Evolutionary conservation across 1,284 basidiomycete species (phyloP), one percentile per base, ranked within the genome.

Genomic region (Pholiota adiposa): DNA sequence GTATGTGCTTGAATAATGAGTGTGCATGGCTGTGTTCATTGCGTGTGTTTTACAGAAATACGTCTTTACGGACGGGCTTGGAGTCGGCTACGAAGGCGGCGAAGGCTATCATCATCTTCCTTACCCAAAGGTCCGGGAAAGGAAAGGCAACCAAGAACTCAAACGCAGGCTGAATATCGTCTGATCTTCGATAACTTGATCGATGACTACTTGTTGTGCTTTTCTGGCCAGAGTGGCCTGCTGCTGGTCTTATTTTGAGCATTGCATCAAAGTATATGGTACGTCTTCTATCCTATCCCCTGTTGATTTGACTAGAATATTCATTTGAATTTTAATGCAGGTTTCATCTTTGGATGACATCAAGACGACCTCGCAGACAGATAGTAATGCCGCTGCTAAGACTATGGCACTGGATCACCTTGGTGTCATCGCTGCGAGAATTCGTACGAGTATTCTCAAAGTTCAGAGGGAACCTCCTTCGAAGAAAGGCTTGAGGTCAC

Each of bases 191-290:
- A 98, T 69, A 92, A 91, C 63, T 80, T 98, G 12, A 87, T 98
- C 33, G 86, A 88, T 4, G 97, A 99, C 70, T 98, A 16, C 81
- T 98, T n/a, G 83, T 84, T 14, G 94, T 97, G 3, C 77, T 98
- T 3, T 96, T 93, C 70, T 92, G 93, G 83, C 96, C 97, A 0
- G 97, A 99, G 72, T 99, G 96, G 96, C 97, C 97, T 0, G 96
- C 93, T 6, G 93, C 97, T 1, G 84, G 89, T 40, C 74, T 97
- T 19, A 81, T 97, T 46, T 75, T 97, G 34, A 84, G 83, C 51
- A 88, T 96, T 41, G 83, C 89, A 6, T 90, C 88, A 65, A 90
- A 88, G 72, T 89, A 88, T 65, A 91, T 97, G 90, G 94, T 94
- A 61, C n/a, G 81, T 60, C 21, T n/a, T 43, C 40, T 38, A n/a